Evolutionary conservation across 192 early-diverging fungal genomes (phyloP), one percentile per base, ranked within the genome.

Genomic region (Haplosporangium gracile): DNA sequence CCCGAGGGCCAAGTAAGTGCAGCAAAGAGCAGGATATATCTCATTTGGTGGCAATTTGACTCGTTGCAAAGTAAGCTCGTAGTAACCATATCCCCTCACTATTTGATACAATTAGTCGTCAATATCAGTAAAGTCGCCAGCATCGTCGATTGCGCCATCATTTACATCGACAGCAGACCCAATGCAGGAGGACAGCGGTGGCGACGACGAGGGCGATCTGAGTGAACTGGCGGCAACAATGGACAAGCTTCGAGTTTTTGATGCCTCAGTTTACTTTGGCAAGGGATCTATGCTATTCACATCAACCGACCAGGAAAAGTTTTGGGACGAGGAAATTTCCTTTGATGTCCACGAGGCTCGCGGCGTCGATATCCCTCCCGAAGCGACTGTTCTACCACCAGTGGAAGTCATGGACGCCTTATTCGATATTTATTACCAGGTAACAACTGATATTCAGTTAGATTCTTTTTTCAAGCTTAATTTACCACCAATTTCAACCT

Each of bases 261-360:
- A 86, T 70, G 84, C 84, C 18, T 86, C 84, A 0, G 71, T 86
- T 0, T 86, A 86, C 51, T 77, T 86, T 71, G 84, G 84, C 16
- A 86, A 81, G n/a, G 84, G 84, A 69, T 80, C 84, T 13, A 86
- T 86, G 84, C 49, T 86, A 18, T 86, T 86, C 13, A 86, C 84
- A 0, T 86, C 84, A 4, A 86, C 84, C 26, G 84, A 86, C 70
- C 79, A 86, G 36, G 81, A 86, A 26, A 43, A 77, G 47, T 86
- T 86, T 63, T 86, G 84, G 84, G 84, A 86, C 26, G 84, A 86
- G 47, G 84, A 86, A 68, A 86, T 86, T 26, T 86, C 84, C 1
- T 86, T 86, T 63, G 84, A 86, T 69, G 79, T 86, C 5, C 84
- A 86, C 29, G 77, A 84, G 29, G 57, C 71, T 1, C 84, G 74